Percentiles rank a stretch among this genome's conserved stretches.
Evolutionary conservation across 306 rosid species (phyloP).

Genomic region (Quercus wislizeni): DNA sequence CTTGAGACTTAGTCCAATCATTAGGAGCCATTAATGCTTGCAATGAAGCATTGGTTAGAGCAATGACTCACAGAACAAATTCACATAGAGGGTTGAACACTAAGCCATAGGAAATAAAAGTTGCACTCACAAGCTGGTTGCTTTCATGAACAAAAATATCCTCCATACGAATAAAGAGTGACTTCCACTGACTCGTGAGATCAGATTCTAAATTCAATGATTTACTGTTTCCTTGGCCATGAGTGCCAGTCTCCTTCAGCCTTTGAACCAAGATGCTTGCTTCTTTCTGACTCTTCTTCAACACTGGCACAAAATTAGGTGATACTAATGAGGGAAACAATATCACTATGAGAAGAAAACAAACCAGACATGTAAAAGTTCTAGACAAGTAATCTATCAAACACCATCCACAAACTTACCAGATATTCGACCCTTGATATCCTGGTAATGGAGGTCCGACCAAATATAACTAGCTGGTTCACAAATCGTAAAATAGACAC

Average conservation of each 20-base stretch:
- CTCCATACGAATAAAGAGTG: slow-evolving; percentile 78
- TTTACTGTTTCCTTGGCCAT: slow-evolving; percentile 31
- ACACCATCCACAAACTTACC: slow-evolving; percentile 39
- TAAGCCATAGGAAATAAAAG: not conserved
- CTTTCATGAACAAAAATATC: slow-evolving; percentile 54
- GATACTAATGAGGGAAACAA: not conserved
- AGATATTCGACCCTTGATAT: slow-evolving; percentile 69
- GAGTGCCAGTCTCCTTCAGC: slow-evolving; percentile 33
- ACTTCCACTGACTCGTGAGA: slow-evolving; percentile 78
- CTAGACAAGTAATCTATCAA: not conserved
- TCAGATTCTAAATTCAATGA: slow-evolving; percentile 47
- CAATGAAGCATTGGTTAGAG: not conserved
- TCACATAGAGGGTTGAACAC: not conserved
- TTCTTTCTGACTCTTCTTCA: slow-evolving; percentile 84
- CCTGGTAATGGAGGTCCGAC: slow-evolving; percentile 93
- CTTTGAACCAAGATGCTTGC: slow-evolving; percentile 53
- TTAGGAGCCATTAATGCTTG: not conserved
- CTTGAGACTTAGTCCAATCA: not conserved
- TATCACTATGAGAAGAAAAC: not conserved
- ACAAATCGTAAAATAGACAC: slow-evolving; percentile 20
- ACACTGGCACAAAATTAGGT: slow-evolving; percentile 34
- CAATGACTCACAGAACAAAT: not conserved
- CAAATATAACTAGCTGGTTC: slow-evolving; percentile 69
- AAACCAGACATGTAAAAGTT: not conserved
- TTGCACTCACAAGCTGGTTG: slow-evolving; percentile 68